Evolutionary conservation across 768 basidiomycete genomes (phyloP).

Genomic region (Chalciporus chontae): DNA sequence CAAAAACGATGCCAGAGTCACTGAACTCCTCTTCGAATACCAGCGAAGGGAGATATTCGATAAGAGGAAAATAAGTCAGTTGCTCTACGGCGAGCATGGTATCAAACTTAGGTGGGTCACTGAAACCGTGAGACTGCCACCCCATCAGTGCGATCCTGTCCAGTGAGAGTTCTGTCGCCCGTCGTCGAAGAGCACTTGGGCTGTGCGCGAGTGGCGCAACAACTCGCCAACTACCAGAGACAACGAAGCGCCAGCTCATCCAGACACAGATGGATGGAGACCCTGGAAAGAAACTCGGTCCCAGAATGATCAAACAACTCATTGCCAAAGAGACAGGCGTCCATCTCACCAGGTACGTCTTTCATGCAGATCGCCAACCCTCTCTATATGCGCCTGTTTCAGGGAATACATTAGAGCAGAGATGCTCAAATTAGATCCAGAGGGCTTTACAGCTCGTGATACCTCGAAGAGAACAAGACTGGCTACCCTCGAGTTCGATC

Average conservation of each 20-base stretch:
- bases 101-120: conserved; percentile 30
- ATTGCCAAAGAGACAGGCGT: conserved; percentile 31
- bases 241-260: conserved; percentile 31
- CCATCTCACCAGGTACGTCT: conserved; percentile 29
- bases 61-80: conserved; percentile 20
- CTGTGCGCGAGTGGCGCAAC: conserved; percentile 29
- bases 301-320: conserved; percentile 25
- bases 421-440: conserved; percentile 12
- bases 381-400: background rate
- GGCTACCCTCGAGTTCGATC: background rate
- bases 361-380: background rate
- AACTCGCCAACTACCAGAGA: conserved; percentile 26
- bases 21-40: conserved; percentile 19
- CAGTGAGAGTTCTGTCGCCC: conserved; percentile 27
- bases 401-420: conserved; percentile 13
- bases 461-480: conserved; percentile 1
- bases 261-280: conserved; percentile 35
- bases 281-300: conserved; percentile 26
- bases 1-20: conserved; percentile 21
- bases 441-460: conserved; percentile 10
- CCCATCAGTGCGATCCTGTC: conserved; percentile 12
- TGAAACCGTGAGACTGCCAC: background rate
- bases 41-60: conserved; percentile 28
- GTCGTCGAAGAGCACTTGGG: conserved; percentile 27
- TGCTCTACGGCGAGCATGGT: conserved; percentile 26